These are phyloP conservation scores for Immersiella caudata DNA, from an alignment of 495 filamentous ascomycete species.

Conservation along the genomic window DNA sequence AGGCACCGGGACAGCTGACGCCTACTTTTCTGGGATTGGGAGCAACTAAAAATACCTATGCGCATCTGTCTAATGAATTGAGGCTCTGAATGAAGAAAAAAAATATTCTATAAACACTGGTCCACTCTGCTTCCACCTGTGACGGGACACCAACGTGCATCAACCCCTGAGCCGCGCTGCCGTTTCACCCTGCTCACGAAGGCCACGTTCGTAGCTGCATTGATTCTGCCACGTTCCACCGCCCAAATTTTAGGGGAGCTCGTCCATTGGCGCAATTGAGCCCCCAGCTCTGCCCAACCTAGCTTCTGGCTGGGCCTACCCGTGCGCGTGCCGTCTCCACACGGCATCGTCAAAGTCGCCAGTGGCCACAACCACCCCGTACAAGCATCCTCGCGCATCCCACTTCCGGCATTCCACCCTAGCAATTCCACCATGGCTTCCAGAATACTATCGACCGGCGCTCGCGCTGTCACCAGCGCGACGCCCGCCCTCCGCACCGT, in stretches of 20 bases:
- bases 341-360: not conserved
- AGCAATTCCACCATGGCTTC: slow-evolving; percentile 46
- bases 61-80: slow-evolving; percentile 32
- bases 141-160: not conserved
- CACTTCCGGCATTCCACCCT: not conserved
- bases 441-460: slow-evolving; percentile 45
- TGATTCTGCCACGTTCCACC: not conserved
- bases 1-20: slow-evolving; percentile 22
- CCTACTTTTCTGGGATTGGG: slow-evolving; percentile 29
- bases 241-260: not conserved
- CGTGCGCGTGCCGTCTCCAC: slow-evolving; percentile 1
- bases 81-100: slow-evolving; percentile 15
- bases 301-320: not conserved
- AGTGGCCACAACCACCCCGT: too few relatives aligned
- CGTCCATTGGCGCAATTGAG: not conserved
- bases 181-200: not conserved
- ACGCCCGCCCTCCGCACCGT: slow-evolving; percentile 31
- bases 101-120: not conserved
- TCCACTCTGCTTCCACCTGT: not conserved
- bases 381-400: not conserved
- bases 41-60: slow-evolving; percentile 36
- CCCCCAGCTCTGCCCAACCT: not conserved
- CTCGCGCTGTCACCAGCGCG: slow-evolving; percentile 35
- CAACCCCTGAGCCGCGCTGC: not conserved
- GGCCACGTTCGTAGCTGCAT: not conserved